A percentile compares a stretch with the other conserved stretches of the same genome.
These are phyloP conservation scores for Hirschioporus abietinus DNA, from an alignment of 768 basidiomycete genomes.

Conservation along the genomic window DNA sequence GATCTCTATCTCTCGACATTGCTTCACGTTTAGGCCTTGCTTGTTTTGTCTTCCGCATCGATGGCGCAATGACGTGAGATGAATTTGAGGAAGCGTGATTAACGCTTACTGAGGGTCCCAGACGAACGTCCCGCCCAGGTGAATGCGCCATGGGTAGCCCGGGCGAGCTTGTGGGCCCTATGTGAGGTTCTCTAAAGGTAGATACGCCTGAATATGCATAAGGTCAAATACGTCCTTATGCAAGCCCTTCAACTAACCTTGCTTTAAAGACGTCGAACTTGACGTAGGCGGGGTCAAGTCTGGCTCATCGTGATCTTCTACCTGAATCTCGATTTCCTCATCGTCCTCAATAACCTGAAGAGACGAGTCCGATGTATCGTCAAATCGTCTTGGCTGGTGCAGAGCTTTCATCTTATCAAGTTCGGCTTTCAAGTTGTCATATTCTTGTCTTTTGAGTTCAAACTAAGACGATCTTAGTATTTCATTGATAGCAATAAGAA, in stretches of 20 bases:
- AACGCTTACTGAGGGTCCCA: not conserved
- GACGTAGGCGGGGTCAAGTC: not conserved
- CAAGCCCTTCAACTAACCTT: not conserved
- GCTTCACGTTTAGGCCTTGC: not conserved
- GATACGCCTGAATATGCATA: not conserved
- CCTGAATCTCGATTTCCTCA: not conserved
- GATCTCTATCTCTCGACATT: not conserved
- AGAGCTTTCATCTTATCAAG: not conserved
- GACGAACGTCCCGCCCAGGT: not conserved
- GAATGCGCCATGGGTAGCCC: too few relatives aligned
- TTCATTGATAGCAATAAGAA: not conserved
- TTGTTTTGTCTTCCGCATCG: not conserved
- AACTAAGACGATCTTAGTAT: not conserved
- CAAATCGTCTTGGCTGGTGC: not conserved
- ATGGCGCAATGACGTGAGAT: not conserved
- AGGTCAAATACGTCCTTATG: not conserved
- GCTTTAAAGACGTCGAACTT: not conserved
- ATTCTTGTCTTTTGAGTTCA: not conserved
- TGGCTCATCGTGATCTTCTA: not conserved
- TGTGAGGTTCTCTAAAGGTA: not conserved
- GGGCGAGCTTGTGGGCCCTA: too few relatives aligned
- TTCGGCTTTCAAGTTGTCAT: not conserved
- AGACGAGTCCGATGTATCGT: not conserved
- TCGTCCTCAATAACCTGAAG: not conserved
- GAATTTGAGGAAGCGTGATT: not conserved